These are phyloP conservation scores for Penicillium desertorum DNA, from an alignment of 495 filamentous ascomycete species.

Conservation along the genomic window DNA sequence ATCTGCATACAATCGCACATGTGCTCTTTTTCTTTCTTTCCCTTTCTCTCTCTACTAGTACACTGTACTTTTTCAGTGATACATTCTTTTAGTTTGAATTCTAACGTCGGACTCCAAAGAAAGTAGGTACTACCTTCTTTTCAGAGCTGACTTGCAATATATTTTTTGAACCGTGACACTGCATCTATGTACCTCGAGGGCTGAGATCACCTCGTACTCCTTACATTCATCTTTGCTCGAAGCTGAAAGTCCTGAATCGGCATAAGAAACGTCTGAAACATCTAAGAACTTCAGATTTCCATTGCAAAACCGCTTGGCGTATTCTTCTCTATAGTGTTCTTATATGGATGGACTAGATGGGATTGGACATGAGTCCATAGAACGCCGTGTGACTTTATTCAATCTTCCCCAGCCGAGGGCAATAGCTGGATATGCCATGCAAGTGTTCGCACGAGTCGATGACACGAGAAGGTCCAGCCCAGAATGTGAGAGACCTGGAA, in stretches of 20 bases:
- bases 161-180: slow-evolving; percentile 6
- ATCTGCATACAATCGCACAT: slow-evolving; percentile 7
- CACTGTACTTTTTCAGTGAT: neutral
- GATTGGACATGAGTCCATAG: neutral
- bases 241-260: neutral
- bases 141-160: slow-evolving; percentile 5
- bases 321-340: neutral
- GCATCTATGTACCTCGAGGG: slow-evolving; percentile 13
- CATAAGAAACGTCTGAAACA: neutral
- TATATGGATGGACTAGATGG: neutral
- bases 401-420: neutral
- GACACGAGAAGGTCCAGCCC: neutral
- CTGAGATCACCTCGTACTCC: slow-evolving; percentile 7
- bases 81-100: slow-evolving; percentile 18
- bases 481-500: neutral
- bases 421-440: slow-evolving; percentile 9
- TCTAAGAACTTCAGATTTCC: neutral
- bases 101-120: slow-evolving; percentile 15
- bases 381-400: slow-evolving; percentile 20
- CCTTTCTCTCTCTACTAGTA: neutral
- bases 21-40: slow-evolving; percentile 1
- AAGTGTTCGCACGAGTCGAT: slow-evolving; percentile 11
- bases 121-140: slow-evolving; percentile 12
- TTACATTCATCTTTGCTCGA: neutral
- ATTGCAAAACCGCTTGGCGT: neutral